A percentile compares a stretch with the other conserved stretches of the same genome.
phyloP scores from a whole-genome alignment of 73 alveolate genomes.

The Uronychia setigera region DNA sequence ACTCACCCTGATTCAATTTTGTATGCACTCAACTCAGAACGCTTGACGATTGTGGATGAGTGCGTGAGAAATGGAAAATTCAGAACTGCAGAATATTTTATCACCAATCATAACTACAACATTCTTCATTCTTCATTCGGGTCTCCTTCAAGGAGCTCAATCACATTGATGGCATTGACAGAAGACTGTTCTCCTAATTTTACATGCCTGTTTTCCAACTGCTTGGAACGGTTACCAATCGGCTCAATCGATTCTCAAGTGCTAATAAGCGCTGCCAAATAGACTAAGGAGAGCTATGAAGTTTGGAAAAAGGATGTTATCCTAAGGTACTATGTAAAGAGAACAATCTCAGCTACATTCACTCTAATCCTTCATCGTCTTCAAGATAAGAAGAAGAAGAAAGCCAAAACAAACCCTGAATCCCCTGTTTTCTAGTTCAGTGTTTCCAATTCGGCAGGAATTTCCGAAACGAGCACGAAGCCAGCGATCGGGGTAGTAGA shows the following conservation, averaged over 20 bases:
- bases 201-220: neutral
- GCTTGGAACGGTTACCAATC: neutral
- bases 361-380: neutral
- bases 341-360: neutral
- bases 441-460: neutral
- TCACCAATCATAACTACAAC: neutral
- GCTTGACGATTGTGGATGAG: neutral
- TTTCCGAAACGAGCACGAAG: neutral
- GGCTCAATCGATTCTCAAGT: neutral
- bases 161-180: neutral
- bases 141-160: neutral
- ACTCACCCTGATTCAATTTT: neutral
- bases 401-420: neutral
- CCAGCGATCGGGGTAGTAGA: neutral
- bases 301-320: neutral
- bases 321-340: neutral
- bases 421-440: slow-evolving; percentile 1
- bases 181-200: neutral
- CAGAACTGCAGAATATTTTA: neutral
- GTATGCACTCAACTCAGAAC: neutral
- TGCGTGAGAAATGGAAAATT: neutral
- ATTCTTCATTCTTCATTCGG: neutral
- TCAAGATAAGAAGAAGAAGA: neutral
- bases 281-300: neutral
- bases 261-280: neutral